Conservation (phyloP, 2,329 filamentous ascomycete genomes). For the Aureobasidium uvarum region DNA sequence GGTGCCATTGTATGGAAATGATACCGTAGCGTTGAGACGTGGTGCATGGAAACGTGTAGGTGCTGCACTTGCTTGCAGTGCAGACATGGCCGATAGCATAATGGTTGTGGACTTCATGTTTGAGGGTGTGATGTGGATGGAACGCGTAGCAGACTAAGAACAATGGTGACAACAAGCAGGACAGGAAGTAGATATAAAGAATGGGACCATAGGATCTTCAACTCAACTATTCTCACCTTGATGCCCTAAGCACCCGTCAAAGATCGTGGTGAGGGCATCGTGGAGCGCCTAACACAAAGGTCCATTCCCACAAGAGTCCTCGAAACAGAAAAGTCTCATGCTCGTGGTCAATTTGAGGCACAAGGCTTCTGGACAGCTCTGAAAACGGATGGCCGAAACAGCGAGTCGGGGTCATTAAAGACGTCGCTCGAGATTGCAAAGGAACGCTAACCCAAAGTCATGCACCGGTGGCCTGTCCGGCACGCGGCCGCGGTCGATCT, state of each 20-base stretch:
- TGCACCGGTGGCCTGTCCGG: conserved; percentile 3
- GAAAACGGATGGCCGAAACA: background rate
- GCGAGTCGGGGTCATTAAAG: background rate
- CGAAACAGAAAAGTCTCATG: conserved; percentile 15
- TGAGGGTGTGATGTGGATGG: background rate
- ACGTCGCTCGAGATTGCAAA: conserved; percentile 1
- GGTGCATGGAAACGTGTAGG: conserved; percentile 5
- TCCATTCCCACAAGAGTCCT: background rate
- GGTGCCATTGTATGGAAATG: background rate
- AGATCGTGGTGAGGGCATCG: conserved; percentile 5
- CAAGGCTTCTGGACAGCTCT: background rate
- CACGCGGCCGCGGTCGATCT: conserved; percentile 13
- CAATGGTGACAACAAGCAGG: background rate
- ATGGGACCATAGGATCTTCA: background rate
- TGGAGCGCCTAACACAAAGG: conserved; percentile 9
- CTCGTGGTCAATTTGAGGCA: conserved; percentile 5
- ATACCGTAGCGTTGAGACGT: background rate
- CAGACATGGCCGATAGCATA: background rate
- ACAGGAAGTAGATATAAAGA: background rate
- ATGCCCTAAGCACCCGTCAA: conserved; percentile 9
- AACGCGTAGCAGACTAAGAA: background rate
- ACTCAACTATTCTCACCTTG: background rate
- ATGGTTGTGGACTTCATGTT: conserved; percentile 5
- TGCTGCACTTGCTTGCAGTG: conserved; percentile 6
- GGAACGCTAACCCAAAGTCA: background rate